Percentiles rank a stretch among this genome's conserved stretches.
Conservation (phyloP, 352 stramenopile genomes). For the Pythium aristosporum region DNA sequence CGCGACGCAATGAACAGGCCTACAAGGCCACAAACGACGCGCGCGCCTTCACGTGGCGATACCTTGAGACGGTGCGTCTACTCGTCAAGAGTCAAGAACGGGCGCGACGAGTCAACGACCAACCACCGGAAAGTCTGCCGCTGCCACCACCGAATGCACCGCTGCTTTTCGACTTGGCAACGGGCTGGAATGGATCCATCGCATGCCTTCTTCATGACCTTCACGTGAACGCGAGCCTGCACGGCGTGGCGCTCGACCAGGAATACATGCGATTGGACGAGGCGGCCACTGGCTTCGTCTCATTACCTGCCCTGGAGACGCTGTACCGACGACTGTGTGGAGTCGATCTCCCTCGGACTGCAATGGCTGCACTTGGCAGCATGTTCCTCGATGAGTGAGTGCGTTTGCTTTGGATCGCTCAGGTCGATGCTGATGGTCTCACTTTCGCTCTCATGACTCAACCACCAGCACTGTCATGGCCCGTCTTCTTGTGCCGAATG, state of each 20-base stretch:
- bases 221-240: constrained; percentile 24
- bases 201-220: constrained; percentile 47
- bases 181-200: constrained; percentile 41
- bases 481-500: constrained; percentile 17
- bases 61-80: constrained; percentile 37
- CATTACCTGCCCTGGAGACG: constrained; percentile 21
- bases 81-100: constrained; percentile 13
- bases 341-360: neutral
- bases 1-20: constrained; percentile 31
- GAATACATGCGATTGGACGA: constrained; percentile 30
- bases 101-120: neutral
- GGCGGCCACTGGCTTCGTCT: constrained; percentile 18
- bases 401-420: neutral
- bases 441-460: neutral
- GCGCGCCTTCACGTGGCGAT: constrained; percentile 47
- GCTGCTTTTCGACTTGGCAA: constrained; percentile 33
- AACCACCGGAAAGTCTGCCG: constrained; percentile 9
- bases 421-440: neutral
- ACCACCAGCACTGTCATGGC: constrained; percentile 4
- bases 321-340: constrained; percentile 28
- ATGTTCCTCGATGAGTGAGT: constrained; percentile 17
- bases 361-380: constrained; percentile 1
- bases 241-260: constrained; percentile 26
- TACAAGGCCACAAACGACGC: constrained; percentile 36
- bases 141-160: constrained; percentile 21